These are phyloP conservation scores for Boletus eberwhitei DNA, from an alignment of 768 basidiomycete species.

Conservation along the genomic window DNA sequence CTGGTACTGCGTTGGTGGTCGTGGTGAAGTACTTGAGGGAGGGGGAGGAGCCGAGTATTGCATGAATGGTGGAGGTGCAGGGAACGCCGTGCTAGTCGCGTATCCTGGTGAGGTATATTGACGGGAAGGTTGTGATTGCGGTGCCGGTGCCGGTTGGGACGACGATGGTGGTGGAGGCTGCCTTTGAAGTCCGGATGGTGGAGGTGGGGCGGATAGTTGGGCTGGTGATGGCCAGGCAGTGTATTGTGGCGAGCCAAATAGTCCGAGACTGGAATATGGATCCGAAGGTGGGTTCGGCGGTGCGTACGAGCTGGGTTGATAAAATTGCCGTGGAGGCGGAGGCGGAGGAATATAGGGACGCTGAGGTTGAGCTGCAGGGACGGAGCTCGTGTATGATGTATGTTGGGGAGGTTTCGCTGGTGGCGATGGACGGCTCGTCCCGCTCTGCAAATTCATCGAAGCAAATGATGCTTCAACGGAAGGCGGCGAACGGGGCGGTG, in stretches of 20 bases:
- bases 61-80: conserved; percentile 30
- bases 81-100: conserved; percentile 14
- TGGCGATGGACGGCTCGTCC: conserved; percentile 27
- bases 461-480: conserved; percentile 52
- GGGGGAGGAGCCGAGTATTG: conserved; percentile 21
- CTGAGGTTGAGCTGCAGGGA: conserved; percentile 17
- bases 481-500: conserved; percentile 39
- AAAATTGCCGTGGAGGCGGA: conserved; percentile 11
- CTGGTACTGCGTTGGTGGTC: conserved; percentile 26
- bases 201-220: conserved; percentile 18
- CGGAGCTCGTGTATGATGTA: conserved; percentile 23
- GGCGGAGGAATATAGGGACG: conserved; percentile 20
- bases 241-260: conserved; percentile 24
- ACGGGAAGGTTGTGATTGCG: conserved; percentile 18
- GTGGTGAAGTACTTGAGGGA: conserved; percentile 12
- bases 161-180: conserved; percentile 10
- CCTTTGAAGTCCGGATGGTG: conserved; percentile 21
- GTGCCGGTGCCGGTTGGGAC: conserved; percentile 18
- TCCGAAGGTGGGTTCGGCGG: conserved; percentile 24
- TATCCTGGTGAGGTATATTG: conserved; percentile 19
- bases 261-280: conserved; percentile 36
- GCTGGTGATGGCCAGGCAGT: not conserved
- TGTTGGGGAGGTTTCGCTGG: conserved; percentile 28
- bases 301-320: conserved; percentile 25
- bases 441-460: conserved; percentile 48